Evolutionary conservation across 1,284 basidiomycete species (phyloP).

Genomic region (Kalmanozyma brasiliensis): DNA sequence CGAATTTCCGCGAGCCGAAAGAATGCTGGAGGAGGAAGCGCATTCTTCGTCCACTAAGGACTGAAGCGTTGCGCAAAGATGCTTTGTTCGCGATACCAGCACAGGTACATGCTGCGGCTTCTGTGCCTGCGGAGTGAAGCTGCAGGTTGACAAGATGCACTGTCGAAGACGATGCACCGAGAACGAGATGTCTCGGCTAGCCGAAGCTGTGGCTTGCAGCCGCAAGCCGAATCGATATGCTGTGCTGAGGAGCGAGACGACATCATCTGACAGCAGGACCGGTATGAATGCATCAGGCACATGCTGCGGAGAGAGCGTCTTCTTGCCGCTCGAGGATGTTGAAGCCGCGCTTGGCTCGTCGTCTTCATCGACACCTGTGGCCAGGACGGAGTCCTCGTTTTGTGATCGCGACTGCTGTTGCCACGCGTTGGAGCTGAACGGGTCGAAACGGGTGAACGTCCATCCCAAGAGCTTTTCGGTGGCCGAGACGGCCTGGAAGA

Average conservation of each 20-base stretch:
- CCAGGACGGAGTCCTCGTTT: slow-evolving; percentile 22
- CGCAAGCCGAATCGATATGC: slow-evolving; percentile 41
- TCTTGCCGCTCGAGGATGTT: slow-evolving; percentile 9
- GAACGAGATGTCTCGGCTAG: slow-evolving; percentile 39
- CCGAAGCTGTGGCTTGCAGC: slow-evolving; percentile 14
- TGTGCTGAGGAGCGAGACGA: slow-evolving; percentile 46
- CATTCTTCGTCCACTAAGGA: slow-evolving; percentile 42
- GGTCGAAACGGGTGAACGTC: slow-evolving; percentile 51
- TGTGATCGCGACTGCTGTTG: slow-evolving; percentile 36
- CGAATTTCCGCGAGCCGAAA: slow-evolving; percentile 41
- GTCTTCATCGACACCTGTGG: slow-evolving; percentile 28
- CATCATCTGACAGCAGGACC: slow-evolving; percentile 45
- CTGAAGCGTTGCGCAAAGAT: slow-evolving; percentile 36
- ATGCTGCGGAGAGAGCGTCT: slow-evolving; percentile 19
- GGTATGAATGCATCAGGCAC: slow-evolving; percentile 36
- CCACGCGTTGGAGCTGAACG: slow-evolving; percentile 41
- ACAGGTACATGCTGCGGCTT: slow-evolving; percentile 40
- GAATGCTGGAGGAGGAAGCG: slow-evolving; percentile 12
- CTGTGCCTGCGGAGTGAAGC: slow-evolving; percentile 39
- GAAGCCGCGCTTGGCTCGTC: slow-evolving; percentile 19
- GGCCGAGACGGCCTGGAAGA: slow-evolving; percentile 45
- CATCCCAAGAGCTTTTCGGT: slow-evolving; percentile 54
- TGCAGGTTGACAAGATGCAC: slow-evolving; percentile 37
- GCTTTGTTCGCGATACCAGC: slow-evolving; percentile 31
- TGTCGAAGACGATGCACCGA: slow-evolving; percentile 49